A percentile compares a stretch with the other conserved stretches of the same genome.
Conservation (phyloP, 2,329 filamentous ascomycete genomes). For the Fusarium sp. region DNA sequence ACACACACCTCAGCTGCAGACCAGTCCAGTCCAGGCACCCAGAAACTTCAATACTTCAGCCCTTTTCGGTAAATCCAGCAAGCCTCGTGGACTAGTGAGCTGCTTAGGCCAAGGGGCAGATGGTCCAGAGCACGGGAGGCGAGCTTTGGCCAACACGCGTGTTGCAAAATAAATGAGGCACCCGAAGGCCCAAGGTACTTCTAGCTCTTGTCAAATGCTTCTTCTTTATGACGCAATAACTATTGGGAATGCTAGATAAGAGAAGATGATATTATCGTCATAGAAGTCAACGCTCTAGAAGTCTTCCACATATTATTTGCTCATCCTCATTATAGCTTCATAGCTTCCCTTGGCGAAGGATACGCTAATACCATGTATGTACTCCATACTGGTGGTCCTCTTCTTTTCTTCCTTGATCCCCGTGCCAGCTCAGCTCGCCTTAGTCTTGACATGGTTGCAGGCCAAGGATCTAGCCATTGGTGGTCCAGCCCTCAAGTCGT, state of each 20-base stretch:
- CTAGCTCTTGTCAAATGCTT: not conserved
- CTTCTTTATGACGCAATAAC: not conserved
- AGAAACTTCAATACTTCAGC: slow-evolving; percentile 29
- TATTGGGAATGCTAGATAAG: not conserved
- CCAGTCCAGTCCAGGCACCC: slow-evolving; percentile 24
- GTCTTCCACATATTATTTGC: not conserved
- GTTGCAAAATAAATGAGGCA: not conserved
- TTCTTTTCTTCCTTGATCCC: not conserved
- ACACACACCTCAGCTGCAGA: slow-evolving; percentile 16
- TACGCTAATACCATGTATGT: not conserved
- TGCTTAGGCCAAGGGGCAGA: slow-evolving; percentile 40
- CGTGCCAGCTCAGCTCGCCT: slow-evolving; percentile 18
- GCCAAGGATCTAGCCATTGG: slow-evolving; percentile 25
- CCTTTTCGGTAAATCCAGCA: slow-evolving; percentile 31
- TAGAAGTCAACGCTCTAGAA: not conserved
- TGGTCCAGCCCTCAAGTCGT: slow-evolving; percentile 22
- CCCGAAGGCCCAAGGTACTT: not conserved
- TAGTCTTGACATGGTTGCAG: slow-evolving; percentile 20
- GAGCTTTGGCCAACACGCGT: not conserved
- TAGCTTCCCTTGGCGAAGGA: not conserved
- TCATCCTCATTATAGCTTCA: not conserved
- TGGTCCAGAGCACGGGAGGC: slow-evolving; percentile 14
- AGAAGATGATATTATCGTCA: not conserved
- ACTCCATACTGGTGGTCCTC: not conserved
- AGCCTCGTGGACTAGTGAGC: slow-evolving; percentile 16